Percentiles rank a stretch among this genome's conserved stretches.
Evolutionary conservation across 1,139 yeast species (phyloP).

Genomic region (Nadsonia commutata): DNA sequence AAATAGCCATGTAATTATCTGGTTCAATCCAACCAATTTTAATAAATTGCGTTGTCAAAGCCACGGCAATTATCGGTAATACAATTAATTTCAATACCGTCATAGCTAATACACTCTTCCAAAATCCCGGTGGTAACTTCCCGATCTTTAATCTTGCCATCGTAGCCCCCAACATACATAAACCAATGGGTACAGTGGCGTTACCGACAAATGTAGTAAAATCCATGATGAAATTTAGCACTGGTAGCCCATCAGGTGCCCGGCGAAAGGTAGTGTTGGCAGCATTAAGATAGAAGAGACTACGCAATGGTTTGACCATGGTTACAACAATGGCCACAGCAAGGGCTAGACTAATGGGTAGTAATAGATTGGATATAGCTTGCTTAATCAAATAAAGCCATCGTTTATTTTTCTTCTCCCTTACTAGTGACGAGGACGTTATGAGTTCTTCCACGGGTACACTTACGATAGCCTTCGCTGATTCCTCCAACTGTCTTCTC

Average conservation of each 20-base stretch:
- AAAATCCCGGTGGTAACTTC: slow-evolving; percentile 50
- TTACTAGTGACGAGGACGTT: too few relatives aligned
- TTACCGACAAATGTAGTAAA: slow-evolving; percentile 64
- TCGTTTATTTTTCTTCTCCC: too few relatives aligned
- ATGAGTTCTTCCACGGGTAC: too few relatives aligned
- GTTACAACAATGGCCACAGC: slow-evolving; percentile 48
- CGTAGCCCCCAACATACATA: slow-evolving; percentile 72
- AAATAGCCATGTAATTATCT: slow-evolving; percentile 44
- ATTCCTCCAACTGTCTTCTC: too few relatives aligned
- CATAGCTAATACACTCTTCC: slow-evolving; percentile 41
- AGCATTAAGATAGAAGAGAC: slow-evolving; percentile 36
- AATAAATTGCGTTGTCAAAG: slow-evolving; percentile 37
- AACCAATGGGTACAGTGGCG: slow-evolving; percentile 81
- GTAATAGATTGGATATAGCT: slow-evolving; percentile 41
- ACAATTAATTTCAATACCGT: slow-evolving; percentile 34
- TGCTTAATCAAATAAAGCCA: too few relatives aligned
- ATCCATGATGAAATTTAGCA: slow-evolving; percentile 73
- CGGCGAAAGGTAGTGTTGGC: slow-evolving; percentile 26
- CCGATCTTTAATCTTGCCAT: slow-evolving; percentile 55
- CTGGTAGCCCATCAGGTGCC: slow-evolving; percentile 80
- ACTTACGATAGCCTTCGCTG: too few relatives aligned
- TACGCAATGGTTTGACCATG: slow-evolving; percentile 79
- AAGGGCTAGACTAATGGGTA: slow-evolving; percentile 59
- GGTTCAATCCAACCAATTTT: slow-evolving; percentile 33
- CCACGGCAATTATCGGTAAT: slow-evolving; percentile 48